Percentiles rank a stretch among this genome's conserved stretches.
phyloP scores from a whole-genome alignment of 1,284 basidiomycete genomes.

The Boletus austroedulis region DNA sequence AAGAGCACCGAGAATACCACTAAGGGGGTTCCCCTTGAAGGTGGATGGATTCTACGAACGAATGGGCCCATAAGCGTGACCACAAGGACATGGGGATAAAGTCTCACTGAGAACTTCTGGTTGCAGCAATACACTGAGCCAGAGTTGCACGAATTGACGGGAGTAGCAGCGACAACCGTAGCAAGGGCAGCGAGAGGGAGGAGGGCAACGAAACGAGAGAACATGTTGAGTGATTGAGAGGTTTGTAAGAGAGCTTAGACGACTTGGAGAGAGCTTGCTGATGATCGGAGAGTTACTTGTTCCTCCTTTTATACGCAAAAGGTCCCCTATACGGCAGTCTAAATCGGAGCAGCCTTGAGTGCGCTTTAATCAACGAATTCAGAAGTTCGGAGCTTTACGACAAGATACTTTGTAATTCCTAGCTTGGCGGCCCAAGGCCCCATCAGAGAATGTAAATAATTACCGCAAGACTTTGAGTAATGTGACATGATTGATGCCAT shows the following conservation, averaged over 20 bases:
- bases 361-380: background rate
- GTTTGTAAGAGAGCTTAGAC: background rate
- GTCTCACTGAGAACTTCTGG: background rate
- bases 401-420: too few species aligned
- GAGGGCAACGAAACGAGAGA: background rate
- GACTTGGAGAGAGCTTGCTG: background rate
- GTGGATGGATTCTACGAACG: background rate
- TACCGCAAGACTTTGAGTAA: too few species aligned
- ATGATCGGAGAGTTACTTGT: background rate
- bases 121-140: background rate
- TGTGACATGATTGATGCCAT: too few species aligned
- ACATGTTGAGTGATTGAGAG: background rate
- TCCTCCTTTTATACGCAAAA: constrained; percentile 2
- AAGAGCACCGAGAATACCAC: background rate
- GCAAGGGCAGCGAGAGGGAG: constrained; percentile 3
- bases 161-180: background rate
- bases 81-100: background rate
- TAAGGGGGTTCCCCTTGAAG: background rate
- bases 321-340: background rate
- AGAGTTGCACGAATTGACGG: background rate
- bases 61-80: background rate
- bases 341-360: background rate
- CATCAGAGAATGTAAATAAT: too few species aligned
- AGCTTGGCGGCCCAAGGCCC: too few species aligned
- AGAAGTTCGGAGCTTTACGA: background rate